Evolutionary conservation across 768 basidiomycete genomes (phyloP).

Genomic region (Pulveroboletus sp.): DNA sequence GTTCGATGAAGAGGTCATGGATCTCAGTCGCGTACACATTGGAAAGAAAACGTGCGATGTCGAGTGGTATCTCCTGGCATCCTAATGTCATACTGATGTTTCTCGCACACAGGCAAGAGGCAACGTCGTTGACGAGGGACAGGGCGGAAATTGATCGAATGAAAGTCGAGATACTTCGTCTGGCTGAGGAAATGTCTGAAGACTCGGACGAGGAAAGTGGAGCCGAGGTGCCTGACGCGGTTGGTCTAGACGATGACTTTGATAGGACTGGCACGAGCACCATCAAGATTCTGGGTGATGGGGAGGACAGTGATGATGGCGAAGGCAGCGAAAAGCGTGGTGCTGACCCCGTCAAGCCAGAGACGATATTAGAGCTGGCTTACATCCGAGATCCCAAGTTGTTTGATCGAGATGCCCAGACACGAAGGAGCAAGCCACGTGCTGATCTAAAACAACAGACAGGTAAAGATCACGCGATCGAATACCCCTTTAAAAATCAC

Average conservation of each 20-base stretch:
- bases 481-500: neutral
- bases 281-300: slow-evolving; percentile 58
- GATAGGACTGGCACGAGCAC: slow-evolving; percentile 38
- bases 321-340: slow-evolving; percentile 30
- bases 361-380: slow-evolving; percentile 71
- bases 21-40: slow-evolving; percentile 52
- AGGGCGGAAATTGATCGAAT: slow-evolving; percentile 63
- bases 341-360: slow-evolving; percentile 35
- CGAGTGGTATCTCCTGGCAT: neutral
- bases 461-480: slow-evolving; percentile 37
- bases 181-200: slow-evolving; percentile 63
- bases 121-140: slow-evolving; percentile 49
- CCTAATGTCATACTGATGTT: slow-evolving; percentile 4
- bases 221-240: slow-evolving; percentile 20
- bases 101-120: slow-evolving; percentile 40
- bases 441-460: slow-evolving; percentile 67
- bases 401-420: slow-evolving; percentile 75
- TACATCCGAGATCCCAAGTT: slow-evolving; percentile 73
- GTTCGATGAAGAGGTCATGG: slow-evolving; percentile 72
- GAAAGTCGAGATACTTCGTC: slow-evolving; percentile 80
- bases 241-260: slow-evolving; percentile 55
- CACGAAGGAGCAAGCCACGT: slow-evolving; percentile 66
- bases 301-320: slow-evolving; percentile 43
- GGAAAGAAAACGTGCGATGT: slow-evolving; percentile 64
- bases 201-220: slow-evolving; percentile 60